Evolutionary conservation across 1,284 basidiomycete genomes (phyloP).

Genomic region (Puccinia hordei): DNA sequence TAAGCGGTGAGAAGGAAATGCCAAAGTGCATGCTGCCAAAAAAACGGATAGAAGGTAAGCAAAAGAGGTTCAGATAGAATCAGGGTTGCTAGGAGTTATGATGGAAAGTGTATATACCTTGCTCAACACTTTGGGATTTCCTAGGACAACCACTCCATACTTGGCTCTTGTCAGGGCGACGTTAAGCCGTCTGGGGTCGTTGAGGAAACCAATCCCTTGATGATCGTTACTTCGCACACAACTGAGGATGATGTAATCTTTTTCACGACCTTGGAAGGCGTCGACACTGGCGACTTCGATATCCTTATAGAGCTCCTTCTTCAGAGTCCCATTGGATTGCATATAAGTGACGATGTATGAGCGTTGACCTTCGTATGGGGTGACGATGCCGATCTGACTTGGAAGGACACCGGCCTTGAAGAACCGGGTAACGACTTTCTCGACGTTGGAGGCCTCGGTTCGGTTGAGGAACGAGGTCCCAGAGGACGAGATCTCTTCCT

Average conservation of each 20-base stretch:
- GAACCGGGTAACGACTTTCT: slow-evolving; percentile 99
- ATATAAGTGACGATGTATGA: slow-evolving; percentile 98
- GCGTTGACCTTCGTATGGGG: slow-evolving; percentile 98
- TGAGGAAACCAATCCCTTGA: slow-evolving; percentile 98
- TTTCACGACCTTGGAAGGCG: slow-evolving; percentile 98
- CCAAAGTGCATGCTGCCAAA: slow-evolving; percentile 86
- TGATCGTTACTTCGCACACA: slow-evolving; percentile 99
- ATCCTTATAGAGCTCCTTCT: slow-evolving; percentile 99
- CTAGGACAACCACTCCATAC: slow-evolving; percentile 95
- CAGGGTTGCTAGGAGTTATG: background rate
- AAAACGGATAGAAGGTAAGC: slow-evolving; percentile 35
- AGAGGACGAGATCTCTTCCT: slow-evolving; percentile 97
- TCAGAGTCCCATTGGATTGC: slow-evolving; percentile 96
- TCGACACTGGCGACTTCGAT: slow-evolving; percentile 99
- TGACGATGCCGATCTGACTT: slow-evolving; percentile 94
- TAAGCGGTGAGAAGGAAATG: slow-evolving; percentile 97
- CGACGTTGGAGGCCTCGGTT: slow-evolving; percentile 97
- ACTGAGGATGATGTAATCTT: slow-evolving; percentile 98
- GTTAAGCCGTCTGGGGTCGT: slow-evolving; percentile 93
- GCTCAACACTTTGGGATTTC: slow-evolving; percentile 97
- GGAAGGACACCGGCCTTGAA: slow-evolving; percentile 98
- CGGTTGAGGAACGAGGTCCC: slow-evolving; percentile 99
- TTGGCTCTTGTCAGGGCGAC: slow-evolving; percentile 96
- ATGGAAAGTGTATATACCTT: slow-evolving; percentile 68
- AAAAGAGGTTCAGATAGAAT: background rate